Conservation (phyloP, 495 filamentous ascomycete genomes). For the Jackrogersella multiformis region DNA sequence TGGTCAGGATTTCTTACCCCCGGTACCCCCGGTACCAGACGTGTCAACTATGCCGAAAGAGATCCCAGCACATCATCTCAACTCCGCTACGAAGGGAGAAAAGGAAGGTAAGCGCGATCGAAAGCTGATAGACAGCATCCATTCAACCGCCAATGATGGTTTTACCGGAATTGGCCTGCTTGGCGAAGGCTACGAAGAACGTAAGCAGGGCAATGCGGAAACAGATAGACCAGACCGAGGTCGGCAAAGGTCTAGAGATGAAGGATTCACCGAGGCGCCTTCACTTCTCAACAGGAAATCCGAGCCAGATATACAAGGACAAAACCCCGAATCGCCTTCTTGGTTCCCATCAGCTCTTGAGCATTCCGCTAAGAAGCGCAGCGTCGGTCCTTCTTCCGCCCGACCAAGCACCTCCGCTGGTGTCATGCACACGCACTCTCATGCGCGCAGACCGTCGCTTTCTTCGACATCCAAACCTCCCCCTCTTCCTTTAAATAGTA, state of each 20-base stretch:
- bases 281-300: slow-evolving; percentile 57
- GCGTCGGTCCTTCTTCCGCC: slow-evolving; percentile 14
- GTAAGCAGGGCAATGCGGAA: slow-evolving; percentile 45
- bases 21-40: slow-evolving; percentile 35
- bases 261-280: slow-evolving; percentile 60
- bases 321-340: slow-evolving; percentile 38
- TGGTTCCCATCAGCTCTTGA: slow-evolving; percentile 60
- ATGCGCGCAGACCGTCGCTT: slow-evolving; percentile 32
- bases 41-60: slow-evolving; percentile 38
- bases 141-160: slow-evolving; percentile 18
- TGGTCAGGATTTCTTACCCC: slow-evolving; percentile 46
- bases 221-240: slow-evolving; percentile 34
- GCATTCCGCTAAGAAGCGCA: slow-evolving; percentile 50
- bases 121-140: slow-evolving; percentile 34
- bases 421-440: slow-evolving; percentile 20
- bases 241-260: slow-evolving; percentile 33
- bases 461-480: slow-evolving; percentile 35
- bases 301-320: slow-evolving; percentile 17
- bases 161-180: slow-evolving; percentile 56
- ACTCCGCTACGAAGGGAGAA: slow-evolving; percentile 15
- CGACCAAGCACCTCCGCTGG: slow-evolving; percentile 36
- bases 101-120: slow-evolving; percentile 23
- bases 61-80: slow-evolving; percentile 31
- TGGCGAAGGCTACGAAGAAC: slow-evolving; percentile 53
- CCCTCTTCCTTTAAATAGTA: slow-evolving; percentile 20